A percentile compares a stretch with the other conserved stretches of the same genome.
Evolutionary conservation across 2,329 filamentous ascomycete genomes (phyloP).

Genomic region (Juglanconis oblonga): DNA sequence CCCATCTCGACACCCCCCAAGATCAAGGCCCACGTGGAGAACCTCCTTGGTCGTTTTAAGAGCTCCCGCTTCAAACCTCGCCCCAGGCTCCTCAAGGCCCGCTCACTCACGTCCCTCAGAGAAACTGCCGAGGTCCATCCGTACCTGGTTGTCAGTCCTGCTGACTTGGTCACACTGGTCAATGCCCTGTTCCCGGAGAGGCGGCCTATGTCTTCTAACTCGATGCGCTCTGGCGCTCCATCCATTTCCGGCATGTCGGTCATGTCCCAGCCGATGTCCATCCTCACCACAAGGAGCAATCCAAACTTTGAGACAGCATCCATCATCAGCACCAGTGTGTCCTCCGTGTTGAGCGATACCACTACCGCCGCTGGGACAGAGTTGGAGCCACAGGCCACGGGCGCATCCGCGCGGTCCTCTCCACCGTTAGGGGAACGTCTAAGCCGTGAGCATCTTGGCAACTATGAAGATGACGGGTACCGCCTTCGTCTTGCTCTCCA

Average conservation of each 20-base stretch:
- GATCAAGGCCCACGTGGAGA: conserved; percentile 68
- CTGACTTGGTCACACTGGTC: conserved; percentile 76
- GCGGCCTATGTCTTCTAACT: conserved; percentile 63
- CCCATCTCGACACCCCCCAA: conserved; percentile 61
- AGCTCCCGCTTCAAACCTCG: conserved; percentile 45
- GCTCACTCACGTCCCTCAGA: conserved; percentile 68
- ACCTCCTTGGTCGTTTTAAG: conserved; percentile 64
- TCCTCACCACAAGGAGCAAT: conserved; percentile 52
- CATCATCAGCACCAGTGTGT: conserved; percentile 68
- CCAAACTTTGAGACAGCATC: conserved; percentile 60
- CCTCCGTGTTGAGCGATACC: conserved; percentile 68
- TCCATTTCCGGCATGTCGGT: conserved; percentile 66
- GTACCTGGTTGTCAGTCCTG: conserved; percentile 75
- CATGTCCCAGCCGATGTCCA: conserved; percentile 66
- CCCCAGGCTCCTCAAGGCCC: conserved; percentile 64
- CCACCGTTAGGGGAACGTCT: conserved; percentile 46
- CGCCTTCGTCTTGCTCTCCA: conserved; percentile 66
- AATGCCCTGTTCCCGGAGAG: conserved; percentile 80
- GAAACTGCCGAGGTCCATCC: conserved; percentile 78
- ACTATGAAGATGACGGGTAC: conserved; percentile 63
- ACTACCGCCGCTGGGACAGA: conserved; percentile 64
- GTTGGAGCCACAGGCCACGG: conserved; percentile 51
- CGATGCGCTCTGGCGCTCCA: conserved; percentile 63
- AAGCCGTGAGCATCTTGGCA: conserved; percentile 41
- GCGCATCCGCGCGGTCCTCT: conserved; percentile 53